Conservation (phyloP, 371 early-diverging fungal species). For the Sporodiniella umbellata region DNA sequence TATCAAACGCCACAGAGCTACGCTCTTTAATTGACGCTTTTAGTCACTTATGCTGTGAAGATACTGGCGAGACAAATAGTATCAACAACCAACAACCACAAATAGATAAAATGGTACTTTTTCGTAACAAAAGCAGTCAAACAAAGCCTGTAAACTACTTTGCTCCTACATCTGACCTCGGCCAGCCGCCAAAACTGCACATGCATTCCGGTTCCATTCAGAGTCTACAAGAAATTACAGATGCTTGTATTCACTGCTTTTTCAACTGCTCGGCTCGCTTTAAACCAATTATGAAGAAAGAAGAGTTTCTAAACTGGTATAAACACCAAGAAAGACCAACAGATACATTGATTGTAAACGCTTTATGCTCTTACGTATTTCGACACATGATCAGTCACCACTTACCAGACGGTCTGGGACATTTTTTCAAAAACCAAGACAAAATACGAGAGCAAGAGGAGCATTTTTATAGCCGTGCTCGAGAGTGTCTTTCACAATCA, state of each 20-base stretch:
- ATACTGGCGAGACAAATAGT: neutral
- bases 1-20: constrained; percentile 28
- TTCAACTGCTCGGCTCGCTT: constrained; percentile 45
- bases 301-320: constrained; percentile 45
- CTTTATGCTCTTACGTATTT: constrained; percentile 32
- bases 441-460: constrained; percentile 45
- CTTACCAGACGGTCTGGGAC: constrained; percentile 19
- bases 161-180: constrained; percentile 23
- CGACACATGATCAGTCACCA: constrained; percentile 40
- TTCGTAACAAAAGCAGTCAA: constrained; percentile 33
- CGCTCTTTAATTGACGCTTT: constrained; percentile 33
- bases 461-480: constrained; percentile 41
- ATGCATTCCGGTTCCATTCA: constrained; percentile 20
- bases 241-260: constrained; percentile 39
- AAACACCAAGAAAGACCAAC: constrained; percentile 23
- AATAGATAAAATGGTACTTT: constrained; percentile 6
- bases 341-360: constrained; percentile 45
- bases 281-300: constrained; percentile 27
- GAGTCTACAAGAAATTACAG: constrained; percentile 32
- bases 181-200: constrained; percentile 22
- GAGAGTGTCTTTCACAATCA: constrained; percentile 35
- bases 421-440: constrained; percentile 30
- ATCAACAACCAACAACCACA: neutral
- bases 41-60: constrained; percentile 21
- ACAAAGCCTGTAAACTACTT: constrained; percentile 41